A percentile compares a stretch with the other conserved stretches of the same genome.
Evolutionary conservation across 345 rosid genomes (phyloP).

Genomic region (Brassica napus): Da-Ae NC_063446.1:1350501-1351000

Average conservation of each 20-base stretch:
- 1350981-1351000: constrained; percentile 35
- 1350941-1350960: neutral
- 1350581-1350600: neutral
- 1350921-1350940: constrained; percentile 13
- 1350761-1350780: constrained; percentile 37
- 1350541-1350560: neutral
- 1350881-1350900: neutral
- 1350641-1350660: neutral
- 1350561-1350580: too few species aligned
- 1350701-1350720: constrained; percentile 91
- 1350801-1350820: too few species aligned
- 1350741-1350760: constrained; percentile 55
- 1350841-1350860: constrained; percentile 92
- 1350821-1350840: constrained; percentile 44
- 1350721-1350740: constrained; percentile 91
- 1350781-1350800: too few species aligned
- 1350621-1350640: neutral
- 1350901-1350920: neutral
- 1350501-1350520: too few species aligned
- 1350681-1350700: constrained; percentile 87
- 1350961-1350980: neutral
- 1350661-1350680: neutral
- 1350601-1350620: neutral
- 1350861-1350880: neutral
- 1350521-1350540: neutral